phyloP scores from a whole-genome alignment of 257 asterid species.

The Capsicum rhomboideum region DNA sequence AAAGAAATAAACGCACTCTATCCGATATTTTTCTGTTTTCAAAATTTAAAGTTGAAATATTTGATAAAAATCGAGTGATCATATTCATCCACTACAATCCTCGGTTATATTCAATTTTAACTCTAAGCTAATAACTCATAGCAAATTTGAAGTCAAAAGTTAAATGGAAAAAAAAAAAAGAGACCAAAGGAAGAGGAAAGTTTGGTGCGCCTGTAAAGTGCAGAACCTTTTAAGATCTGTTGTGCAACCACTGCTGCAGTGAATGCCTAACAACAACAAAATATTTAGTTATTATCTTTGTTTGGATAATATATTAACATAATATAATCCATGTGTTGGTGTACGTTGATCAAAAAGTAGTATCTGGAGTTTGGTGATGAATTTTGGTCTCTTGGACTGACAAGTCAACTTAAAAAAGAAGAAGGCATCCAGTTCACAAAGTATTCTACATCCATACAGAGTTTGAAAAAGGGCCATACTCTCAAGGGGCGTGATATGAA shows the following conservation, averaged over 20 bases:
- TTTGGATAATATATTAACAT: not conserved
- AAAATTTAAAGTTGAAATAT: no score
- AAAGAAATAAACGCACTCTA: no score
- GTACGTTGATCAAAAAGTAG: not conserved
- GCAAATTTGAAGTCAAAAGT: no score
- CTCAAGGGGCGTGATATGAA: no score
- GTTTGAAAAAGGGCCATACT: not conserved
- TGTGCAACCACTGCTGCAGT: no score
- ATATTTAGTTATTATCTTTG: not conserved
- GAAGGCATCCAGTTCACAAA: not conserved
- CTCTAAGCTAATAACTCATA: not conserved
- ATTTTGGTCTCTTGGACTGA: not conserved
- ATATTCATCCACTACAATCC: not conserved
- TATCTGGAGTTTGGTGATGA: not conserved
- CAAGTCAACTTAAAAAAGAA: not conserved
- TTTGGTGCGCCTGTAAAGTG: not conserved
- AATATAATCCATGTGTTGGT: not conserved
- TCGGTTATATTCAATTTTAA: no score
- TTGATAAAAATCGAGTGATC: no score
- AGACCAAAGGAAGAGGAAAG: not conserved
- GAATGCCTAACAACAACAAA: not conserved
- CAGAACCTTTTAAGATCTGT: not conserved
- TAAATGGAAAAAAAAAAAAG: not conserved
- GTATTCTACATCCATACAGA: not conserved
- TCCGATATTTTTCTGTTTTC: no score